Base-by-base conservation (phyloP, 257 asterid species). In the Solanum pinnatisectum region DNA sequence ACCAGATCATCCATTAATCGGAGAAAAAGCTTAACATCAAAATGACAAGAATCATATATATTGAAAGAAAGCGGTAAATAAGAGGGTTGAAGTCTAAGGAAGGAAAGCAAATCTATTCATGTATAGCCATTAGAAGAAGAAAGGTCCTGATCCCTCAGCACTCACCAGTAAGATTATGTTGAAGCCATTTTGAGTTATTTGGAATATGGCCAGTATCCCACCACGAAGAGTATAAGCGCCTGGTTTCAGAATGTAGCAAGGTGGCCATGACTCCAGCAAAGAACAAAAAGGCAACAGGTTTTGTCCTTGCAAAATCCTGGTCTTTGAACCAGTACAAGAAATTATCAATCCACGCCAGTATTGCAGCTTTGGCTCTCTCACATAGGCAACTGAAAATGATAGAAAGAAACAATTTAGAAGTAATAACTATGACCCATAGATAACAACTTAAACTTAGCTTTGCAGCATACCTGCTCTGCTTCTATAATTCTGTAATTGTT, bases 161-260 rank as follows among this genome's bases (percentile, higher is more conserved):
- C 89, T 59, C 32, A 95, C 99, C 98, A 77, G 96, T 91, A 60
- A 94, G 96, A 91, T 96, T 94, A 25, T 95, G 96, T 89, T 96
- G 97, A 90, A 96, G 98, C 98, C 98, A 96, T 93, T 96, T 96
- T 5, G 98, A 95, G 92, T 94, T 96, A 90, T 94, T 96, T 6
- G 98, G 98, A 94, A 89, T 93, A 91, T 96, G 99, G 94, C 98
- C 68, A 8, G 68, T 93, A 87, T 95, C 98, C 99, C 98, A 96
- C 98, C 97, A 96, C 98, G 96, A 96, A 30, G 99, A 93, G 86
- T 96, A 96, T 91, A 88, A 33, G 59, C 96, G 92, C 77, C 96
- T 94, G 20, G 98, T 91, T 30, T 96, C 98, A 8, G 96, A 90
- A n/a, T 89, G 92, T 18, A 91, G 91, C 83, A 93, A 70, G 60